These are phyloP conservation scores for Cytospora paraplurivora DNA, from an alignment of 2,329 filamentous ascomycete species.

Conservation along the genomic window DNA sequence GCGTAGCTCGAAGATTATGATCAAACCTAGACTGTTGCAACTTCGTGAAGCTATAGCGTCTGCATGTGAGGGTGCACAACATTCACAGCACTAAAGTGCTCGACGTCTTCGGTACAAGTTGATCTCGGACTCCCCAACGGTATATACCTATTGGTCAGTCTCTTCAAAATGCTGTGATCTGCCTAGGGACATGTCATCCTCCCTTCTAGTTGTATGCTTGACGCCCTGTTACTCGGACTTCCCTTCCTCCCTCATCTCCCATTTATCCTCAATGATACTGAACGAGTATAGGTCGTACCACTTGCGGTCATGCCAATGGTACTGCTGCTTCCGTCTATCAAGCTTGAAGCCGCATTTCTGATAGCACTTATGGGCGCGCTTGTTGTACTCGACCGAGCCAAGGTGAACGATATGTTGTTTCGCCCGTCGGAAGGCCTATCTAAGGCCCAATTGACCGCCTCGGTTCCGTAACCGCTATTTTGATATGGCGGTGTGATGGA, in stretches of 20 bases:
- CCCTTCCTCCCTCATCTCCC: slow-evolving; percentile 30
- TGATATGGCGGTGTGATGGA: slow-evolving; percentile 38
- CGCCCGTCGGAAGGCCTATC: slow-evolving; percentile 43
- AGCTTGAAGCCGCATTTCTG: slow-evolving; percentile 42
- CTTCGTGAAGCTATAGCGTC: too few species aligned
- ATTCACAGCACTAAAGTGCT: too few species aligned
- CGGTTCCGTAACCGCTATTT: slow-evolving; percentile 43
- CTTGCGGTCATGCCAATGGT: slow-evolving; percentile 40
- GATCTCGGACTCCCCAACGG: too few species aligned
- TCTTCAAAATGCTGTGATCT: too few species aligned
- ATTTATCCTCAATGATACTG: slow-evolving; percentile 36
- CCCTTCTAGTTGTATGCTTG: too few species aligned
- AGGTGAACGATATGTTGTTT: slow-evolving; percentile 44
- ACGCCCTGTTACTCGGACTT: too few species aligned
- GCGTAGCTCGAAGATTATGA: too few species aligned
- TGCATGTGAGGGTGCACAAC: too few species aligned
- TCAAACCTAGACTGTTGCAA: too few species aligned
- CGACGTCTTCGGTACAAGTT: too few species aligned
- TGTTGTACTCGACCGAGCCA: slow-evolving; percentile 42
- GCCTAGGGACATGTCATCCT: too few species aligned
- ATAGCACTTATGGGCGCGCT: slow-evolving; percentile 42
- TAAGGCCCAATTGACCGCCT: slow-evolving; percentile 44
- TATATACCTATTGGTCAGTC: too few species aligned
- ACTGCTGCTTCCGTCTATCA: slow-evolving; percentile 36
- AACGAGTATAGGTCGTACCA: slow-evolving; percentile 32